Percentiles rank a stretch among this genome's conserved stretches.
Conservation (phyloP, 768 basidiomycete genomes). For the Lactarius akahatsu region DNA sequence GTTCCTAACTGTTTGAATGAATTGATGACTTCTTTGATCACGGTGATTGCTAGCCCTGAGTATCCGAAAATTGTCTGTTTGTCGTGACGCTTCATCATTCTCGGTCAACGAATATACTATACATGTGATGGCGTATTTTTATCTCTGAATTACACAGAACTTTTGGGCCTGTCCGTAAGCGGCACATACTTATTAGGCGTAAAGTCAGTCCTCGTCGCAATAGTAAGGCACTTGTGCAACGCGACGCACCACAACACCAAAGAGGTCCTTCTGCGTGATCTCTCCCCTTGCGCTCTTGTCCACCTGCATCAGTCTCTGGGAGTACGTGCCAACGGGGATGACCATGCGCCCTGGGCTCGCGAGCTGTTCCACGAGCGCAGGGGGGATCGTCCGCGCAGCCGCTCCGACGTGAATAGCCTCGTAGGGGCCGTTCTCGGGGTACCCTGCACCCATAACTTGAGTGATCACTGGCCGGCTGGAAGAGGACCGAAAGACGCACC, state of each 20-base stretch:
- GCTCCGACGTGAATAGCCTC: conserved; percentile 93
- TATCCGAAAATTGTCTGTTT: background rate
- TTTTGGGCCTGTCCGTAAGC: conserved; percentile 49
- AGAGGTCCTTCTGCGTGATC: conserved; percentile 62
- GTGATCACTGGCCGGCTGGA: background rate
- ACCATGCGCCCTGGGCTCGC: conserved; percentile 81
- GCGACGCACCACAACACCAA: conserved; percentile 74
- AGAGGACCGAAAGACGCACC: conserved; percentile 43
- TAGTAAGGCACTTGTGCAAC: background rate
- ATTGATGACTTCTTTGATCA: background rate
- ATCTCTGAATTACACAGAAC: background rate
- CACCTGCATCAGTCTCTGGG: conserved; percentile 64
- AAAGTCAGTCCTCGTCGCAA: conserved; percentile 1
- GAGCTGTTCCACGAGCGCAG: conserved; percentile 73
- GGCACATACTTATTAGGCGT: conserved; percentile 62
- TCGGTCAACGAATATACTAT: background rate
- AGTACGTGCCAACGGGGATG: conserved; percentile 75
- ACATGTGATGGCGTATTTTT: background rate
- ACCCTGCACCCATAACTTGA: conserved; percentile 22
- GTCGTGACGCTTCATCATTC: background rate
- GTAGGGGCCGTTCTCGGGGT: conserved; percentile 32
- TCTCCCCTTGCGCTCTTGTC: conserved; percentile 75
- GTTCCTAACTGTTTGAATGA: background rate
- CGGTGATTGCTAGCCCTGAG: background rate
- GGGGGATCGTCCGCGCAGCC: conserved; percentile 74